Conservation (phyloP, 1,284 basidiomycete species). For the Sanguinoderma infundibulare region DNA sequence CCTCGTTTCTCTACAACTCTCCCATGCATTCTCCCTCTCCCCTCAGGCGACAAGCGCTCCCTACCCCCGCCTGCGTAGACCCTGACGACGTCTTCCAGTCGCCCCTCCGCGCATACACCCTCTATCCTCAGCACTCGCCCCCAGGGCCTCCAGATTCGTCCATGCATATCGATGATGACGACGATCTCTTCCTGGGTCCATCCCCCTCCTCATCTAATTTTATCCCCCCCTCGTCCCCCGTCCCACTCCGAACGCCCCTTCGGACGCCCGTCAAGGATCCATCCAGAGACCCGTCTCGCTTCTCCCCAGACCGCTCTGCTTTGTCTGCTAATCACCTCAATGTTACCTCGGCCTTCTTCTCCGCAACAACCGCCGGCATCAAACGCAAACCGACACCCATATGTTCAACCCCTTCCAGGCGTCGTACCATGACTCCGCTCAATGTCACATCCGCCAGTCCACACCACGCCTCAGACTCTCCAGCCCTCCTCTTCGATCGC, state of each 20-base stretch:
- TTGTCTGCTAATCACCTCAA: slow-evolving; percentile 40
- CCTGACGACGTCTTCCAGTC: slow-evolving; percentile 60
- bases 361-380: slow-evolving; percentile 43
- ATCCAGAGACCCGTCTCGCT: slow-evolving; percentile 33
- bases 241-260: slow-evolving; percentile 42
- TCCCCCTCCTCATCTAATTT: slow-evolving; percentile 45
- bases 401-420: slow-evolving; percentile 45
- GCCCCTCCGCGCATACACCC: slow-evolving; percentile 51
- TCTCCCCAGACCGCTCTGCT: slow-evolving; percentile 31
- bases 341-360: slow-evolving; percentile 14
- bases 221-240: slow-evolving; percentile 44
- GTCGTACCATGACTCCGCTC: slow-evolving; percentile 39
- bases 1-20: slow-evolving; percentile 46
- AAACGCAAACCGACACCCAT: slow-evolving; percentile 71
- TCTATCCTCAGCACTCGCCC: slow-evolving; percentile 42
- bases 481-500: slow-evolving; percentile 51
- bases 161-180: slow-evolving; percentile 43
- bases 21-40: slow-evolving; percentile 70
- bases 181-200: slow-evolving; percentile 56
- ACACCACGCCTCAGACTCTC: slow-evolving; percentile 24
- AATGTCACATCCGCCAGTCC: slow-evolving; percentile 33
- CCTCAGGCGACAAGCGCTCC: slow-evolving; percentile 40
- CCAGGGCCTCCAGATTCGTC: slow-evolving; percentile 28
- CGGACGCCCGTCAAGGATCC: slow-evolving; percentile 59
- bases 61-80: slow-evolving; percentile 38